Evolutionary conservation across 208 protist genomes (phyloP).

Genomic region (Crithidia sp.): DNA sequence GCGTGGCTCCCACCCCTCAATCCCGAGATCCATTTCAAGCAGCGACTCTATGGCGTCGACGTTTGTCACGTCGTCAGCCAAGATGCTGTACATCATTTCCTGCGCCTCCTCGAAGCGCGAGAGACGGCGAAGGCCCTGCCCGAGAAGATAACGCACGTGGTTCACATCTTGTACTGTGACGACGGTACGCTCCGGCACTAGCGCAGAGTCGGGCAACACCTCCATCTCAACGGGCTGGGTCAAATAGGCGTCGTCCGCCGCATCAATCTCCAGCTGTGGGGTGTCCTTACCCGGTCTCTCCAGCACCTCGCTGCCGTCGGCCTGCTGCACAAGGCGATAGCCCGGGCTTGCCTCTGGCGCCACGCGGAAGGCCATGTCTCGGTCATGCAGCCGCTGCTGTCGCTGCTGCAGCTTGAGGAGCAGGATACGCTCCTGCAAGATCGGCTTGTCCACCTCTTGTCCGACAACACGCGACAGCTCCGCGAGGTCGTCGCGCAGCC

Average conservation of each 20-base stretch:
- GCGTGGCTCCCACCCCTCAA: constrained; percentile 39
- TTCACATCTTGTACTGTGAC: constrained; percentile 62
- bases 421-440: constrained; percentile 32
- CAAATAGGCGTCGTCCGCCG: constrained; percentile 30
- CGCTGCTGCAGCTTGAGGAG: constrained; percentile 46
- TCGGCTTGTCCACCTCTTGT: constrained; percentile 44
- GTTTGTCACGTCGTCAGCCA: constrained; percentile 48
- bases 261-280: not conserved
- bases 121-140: constrained; percentile 55
- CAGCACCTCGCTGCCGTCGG: constrained; percentile 38
- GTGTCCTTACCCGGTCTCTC: constrained; percentile 20
- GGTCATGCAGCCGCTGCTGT: constrained; percentile 29
- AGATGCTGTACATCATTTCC: constrained; percentile 44
- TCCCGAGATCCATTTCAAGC: constrained; percentile 72
- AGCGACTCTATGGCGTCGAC: constrained; percentile 78
- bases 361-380: constrained; percentile 28
- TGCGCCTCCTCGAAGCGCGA: constrained; percentile 53
- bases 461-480: constrained; percentile 37
- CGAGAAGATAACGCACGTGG: constrained; percentile 76
- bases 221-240: constrained; percentile 34
- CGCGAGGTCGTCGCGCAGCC: constrained; percentile 45
- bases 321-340: constrained; percentile 28
- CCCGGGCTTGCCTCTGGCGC: not conserved
- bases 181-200: constrained; percentile 25
- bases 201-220: constrained; percentile 18